Base-by-base conservation (phyloP, 768 basidiomycete genomes). In the Tulasnella sp. region DNA sequence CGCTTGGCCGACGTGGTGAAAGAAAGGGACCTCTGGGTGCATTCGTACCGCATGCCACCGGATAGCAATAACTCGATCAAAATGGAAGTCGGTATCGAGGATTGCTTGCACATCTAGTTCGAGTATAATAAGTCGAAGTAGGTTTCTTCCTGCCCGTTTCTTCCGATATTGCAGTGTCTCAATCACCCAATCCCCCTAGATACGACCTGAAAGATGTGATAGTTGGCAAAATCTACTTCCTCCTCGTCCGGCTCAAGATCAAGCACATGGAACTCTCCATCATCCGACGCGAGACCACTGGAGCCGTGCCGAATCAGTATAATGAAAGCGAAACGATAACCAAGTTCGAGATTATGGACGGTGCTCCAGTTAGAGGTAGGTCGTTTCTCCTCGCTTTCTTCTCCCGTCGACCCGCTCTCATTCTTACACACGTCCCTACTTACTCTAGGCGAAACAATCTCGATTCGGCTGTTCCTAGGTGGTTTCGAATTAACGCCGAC, bases 191-290 rank as follows among this genome's bases (percentile, higher is more conserved):
- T 24, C 9, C 50, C 2, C 50, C 20, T 81, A 99, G 97, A 87
- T 99, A 99, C 86, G 98, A 99, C 85, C 87, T 99, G 81, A 99
- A 98, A 87, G 98, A 99, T 85, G 98, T 99, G 76, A 99, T 99
- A 73, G 97, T 99, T 41, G 98, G 98, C 86, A 99, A 99, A 89
- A 99, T 99, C 85, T 99, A 97, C 88, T 99, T 99, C 88, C 89
- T 99, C 75, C 93, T 99, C 72, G 97, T 99, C 12, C 93, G 98
- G 78, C 98, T 99, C 89, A 99, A 89, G 90, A 99, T 99, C 88
- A 99, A 99, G 87, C 96, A 99, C 84, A 99, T 99, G 98, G 97
- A 99, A 85, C 89, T 99, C 42, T 98, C 97, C 20, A 98, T 99
- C 85, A 99, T 99, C 83, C 93, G 97, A 54, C 91, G 97, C 28